Conservation (phyloP, 768 basidiomycete genomes). For the Boletus vinaceobasis region DNA sequence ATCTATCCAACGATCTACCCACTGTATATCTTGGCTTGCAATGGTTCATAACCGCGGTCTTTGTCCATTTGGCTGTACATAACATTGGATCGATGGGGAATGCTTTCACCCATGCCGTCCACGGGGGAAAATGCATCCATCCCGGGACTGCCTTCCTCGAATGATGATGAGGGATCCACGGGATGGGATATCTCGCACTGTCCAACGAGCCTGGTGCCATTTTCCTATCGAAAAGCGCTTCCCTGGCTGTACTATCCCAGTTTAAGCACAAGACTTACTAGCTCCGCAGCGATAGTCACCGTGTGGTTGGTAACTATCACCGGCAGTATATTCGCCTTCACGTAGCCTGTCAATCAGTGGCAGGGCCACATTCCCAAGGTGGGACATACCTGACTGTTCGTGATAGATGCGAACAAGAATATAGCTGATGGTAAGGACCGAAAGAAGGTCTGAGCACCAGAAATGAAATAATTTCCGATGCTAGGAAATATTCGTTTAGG, state of each 20-base stretch:
- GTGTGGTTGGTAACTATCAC: constrained; percentile 93
- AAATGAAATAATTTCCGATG: constrained; percentile 88
- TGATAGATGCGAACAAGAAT: constrained; percentile 90
- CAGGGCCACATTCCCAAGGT: constrained; percentile 11
- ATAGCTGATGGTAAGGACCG: constrained; percentile 91
- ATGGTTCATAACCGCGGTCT: constrained; percentile 45
- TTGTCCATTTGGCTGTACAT: constrained; percentile 60
- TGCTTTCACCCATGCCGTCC: constrained; percentile 52
- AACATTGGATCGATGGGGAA: constrained; percentile 54
- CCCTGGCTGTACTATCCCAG: constrained; percentile 37
- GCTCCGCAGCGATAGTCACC: constrained; percentile 90
- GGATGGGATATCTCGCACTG: constrained; percentile 96
- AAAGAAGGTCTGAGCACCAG: constrained; percentile 86
- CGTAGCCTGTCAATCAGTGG: constrained; percentile 12
- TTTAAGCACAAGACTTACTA: constrained; percentile 55
- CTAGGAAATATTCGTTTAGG: constrained; percentile 33
- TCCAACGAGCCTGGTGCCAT: constrained; percentile 76
- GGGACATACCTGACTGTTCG: constrained; percentile 59
- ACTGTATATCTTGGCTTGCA: constrained; percentile 65
- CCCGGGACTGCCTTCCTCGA: constrained; percentile 27
- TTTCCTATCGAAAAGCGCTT: constrained; percentile 45
- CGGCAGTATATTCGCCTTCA: constrained; percentile 76
- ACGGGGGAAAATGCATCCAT: constrained; percentile 44
- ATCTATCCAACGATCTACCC: constrained; percentile 31
- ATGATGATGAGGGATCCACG: constrained; percentile 35